Evolutionary conservation across 2,329 filamentous ascomycete genomes (phyloP), one percentile per base, ranked within the genome.

Genomic region (Xylaria arbuscula): DNA sequence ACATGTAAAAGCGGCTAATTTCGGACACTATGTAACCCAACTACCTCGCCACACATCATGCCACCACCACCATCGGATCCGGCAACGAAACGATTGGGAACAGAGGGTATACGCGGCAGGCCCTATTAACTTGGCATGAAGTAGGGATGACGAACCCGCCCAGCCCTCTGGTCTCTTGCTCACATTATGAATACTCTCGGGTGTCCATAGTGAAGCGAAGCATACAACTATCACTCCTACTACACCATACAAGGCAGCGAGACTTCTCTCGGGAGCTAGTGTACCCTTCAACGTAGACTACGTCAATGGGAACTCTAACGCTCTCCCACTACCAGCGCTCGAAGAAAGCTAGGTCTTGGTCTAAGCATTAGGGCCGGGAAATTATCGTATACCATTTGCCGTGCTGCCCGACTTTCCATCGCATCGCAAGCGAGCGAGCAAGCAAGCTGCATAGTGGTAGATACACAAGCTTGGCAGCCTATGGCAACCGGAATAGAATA

Each of bases 341-440:
- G 22, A 64, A 6, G 13, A 10, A 38, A 47, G n/a, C 22, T 57
- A 48, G 24, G 15, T 32, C 19, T 13, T 48, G 28, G 40, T 42
- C 47, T 32, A 34, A 60, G 19, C 22, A 36, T n/a, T 47, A 17
- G 32, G 15, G 22, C 50, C 55, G 56, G 56, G 24, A 59, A 54
- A 55, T 64, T 59, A 40, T 54, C 56, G 56, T 65, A 47, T 40
- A 17, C 5, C 28, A 3, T 47, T 48, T 10, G 24, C n/a, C 22
- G 57, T 66, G 50, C 56, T 56, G 40, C 32, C 57, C 57, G 51
- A 61, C 7, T 36, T 17, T 22, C 19, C 28, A 47, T 47, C 45
- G n/a, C 19, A 60, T 54, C 17, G 5, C 56, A 66, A 66, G 56
- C 64, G 57, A 62, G 57, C 56, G 47, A 48, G 5, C 56, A 62